Base-by-base conservation (phyloP, 441 rosid species). In the Populus hybrid region DNA sequence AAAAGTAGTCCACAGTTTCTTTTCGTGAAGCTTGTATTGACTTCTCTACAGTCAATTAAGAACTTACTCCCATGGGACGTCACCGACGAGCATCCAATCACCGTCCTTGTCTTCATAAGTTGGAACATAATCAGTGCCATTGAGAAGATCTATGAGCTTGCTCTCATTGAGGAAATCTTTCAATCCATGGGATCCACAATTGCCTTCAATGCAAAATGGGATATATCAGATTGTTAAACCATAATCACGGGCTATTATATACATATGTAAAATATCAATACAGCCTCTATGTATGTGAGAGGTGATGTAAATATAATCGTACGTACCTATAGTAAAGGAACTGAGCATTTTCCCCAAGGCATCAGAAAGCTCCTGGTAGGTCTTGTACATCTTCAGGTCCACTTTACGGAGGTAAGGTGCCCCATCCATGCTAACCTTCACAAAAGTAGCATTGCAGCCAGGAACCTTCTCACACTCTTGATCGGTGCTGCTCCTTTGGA, bases 341-440 rank as follows among this genome's bases (percentile, higher is more conserved):
- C 91, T 81, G 83, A 93, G 86, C 97, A 92, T 92, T 46, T 90
- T 86, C 76, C 83, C 82, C 14, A 93, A 83, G 79, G 93, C 92
- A 81, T 80, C 78, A 66, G 90, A 93, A 70, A 93, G 94, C 12
- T 92, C 86, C 11, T 82, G 88, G 75, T 93, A 93, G 79, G 82
- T 83, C 67, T 86, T 84, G 87, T 89, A 90, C 89, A 88, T 87
- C 83, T 81, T 90, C 72, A 93, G 76, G 79, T 93, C 98, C 69
- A 92, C 93, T 83, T 93, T 93, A 14, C 98, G 91, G 35, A 93
- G 89, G 79, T 93, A 93, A 46, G 98, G 97, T n/a, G 98, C 98
- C 5, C 98, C 98, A 21, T 93, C 98, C 92, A 93, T 85, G 76
- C 97, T 92, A 2, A 93, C 98, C 88, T 93, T 93, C 80, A 93